Base-by-base conservation (phyloP, 2,329 filamentous ascomycete genomes). In the Clathrospora elynae region DNA sequence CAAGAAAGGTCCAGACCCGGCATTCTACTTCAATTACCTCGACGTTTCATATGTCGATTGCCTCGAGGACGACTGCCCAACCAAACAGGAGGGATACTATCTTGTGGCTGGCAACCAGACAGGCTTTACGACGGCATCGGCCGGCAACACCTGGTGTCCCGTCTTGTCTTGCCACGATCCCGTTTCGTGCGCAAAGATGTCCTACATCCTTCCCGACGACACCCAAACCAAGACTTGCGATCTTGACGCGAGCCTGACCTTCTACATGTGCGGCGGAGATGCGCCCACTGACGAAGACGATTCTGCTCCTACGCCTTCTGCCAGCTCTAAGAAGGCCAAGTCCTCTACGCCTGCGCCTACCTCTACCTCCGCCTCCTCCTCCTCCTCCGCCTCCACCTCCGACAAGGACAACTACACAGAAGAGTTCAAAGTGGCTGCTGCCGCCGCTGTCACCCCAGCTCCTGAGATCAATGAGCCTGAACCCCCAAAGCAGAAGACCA, bases 11-110 rank as follows among this genome's bases (percentile, higher is more conserved):
- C 18, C 32, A 4, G 34, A 35, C 8, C 25, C 33, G 2, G 39
- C 22, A 5, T 62, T 46, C 42, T 35, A 39, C 17, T 49, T 35
- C 36, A 65, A 71, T 56, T 70, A 61, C 46, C 62, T 70, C 30
- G 68, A 72, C 45, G 62, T 72, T 9, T 71, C 68, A 16, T 69
- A 67, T 35, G 67, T 71, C 13, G 64, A 71, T 43, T 71, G 68
- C 51, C 42, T 46, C 20, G 42, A 19, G 20, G 23, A 29, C 9
- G 51, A 64, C 30, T 71, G 68, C 59, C 68, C 68, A 6, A 62
- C 62, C 20, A 54, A 57, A 20, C 39, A 58, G 3, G 62, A 71
- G 8, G 67, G 67, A 14, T 67, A 66, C 55, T 68, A 66, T 42
- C 48, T 70, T 17, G 45, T 53, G 9, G 55, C 55, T 24, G 65